These are phyloP conservation scores for Polytolypa hystricis DNA, from an alignment of 2,329 filamentous ascomycete species.

Conservation along the genomic window DNA sequence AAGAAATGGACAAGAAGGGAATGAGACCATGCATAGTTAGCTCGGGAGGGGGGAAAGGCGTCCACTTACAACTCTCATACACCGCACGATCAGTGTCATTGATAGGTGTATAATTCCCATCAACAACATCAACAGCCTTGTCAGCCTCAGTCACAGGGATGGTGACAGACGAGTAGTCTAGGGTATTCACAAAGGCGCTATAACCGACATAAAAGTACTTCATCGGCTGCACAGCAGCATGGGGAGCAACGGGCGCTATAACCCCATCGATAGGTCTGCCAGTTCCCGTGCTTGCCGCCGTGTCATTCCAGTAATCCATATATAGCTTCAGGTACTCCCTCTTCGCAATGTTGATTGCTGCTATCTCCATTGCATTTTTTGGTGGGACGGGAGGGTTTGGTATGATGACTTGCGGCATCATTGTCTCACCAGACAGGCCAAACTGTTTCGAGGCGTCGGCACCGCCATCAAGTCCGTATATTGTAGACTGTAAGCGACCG, in stretches of 20 bases:
- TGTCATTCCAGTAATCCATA: conserved; percentile 54
- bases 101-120: conserved; percentile 25
- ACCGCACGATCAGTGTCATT: conserved; percentile 33
- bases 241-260: conserved; percentile 32
- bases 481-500: conserved; percentile 10
- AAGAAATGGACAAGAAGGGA: neutral
- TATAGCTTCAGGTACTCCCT: conserved; percentile 48
- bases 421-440: conserved; percentile 44
- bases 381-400: conserved; percentile 21
- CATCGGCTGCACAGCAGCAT: conserved; percentile 29
- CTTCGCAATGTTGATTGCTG: conserved; percentile 42
- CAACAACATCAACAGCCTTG: conserved; percentile 37
- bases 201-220: conserved; percentile 40
- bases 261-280: conserved; percentile 44
- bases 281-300: conserved; percentile 37
- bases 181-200: conserved; percentile 38
- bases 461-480: conserved; percentile 36
- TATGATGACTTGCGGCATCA: conserved; percentile 35
- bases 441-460: conserved; percentile 42
- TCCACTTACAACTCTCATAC: conserved; percentile 38
- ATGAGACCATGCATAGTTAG: neutral
- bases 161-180: conserved; percentile 46
- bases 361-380: conserved; percentile 33
- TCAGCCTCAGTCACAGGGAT: conserved; percentile 47
- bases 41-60: neutral